Percentiles rank a stretch among this genome's conserved stretches.
These are phyloP conservation scores for Dactylellina leptospora DNA, from an alignment of 2,329 filamentous ascomycete species.

Conservation along the genomic window DNA sequence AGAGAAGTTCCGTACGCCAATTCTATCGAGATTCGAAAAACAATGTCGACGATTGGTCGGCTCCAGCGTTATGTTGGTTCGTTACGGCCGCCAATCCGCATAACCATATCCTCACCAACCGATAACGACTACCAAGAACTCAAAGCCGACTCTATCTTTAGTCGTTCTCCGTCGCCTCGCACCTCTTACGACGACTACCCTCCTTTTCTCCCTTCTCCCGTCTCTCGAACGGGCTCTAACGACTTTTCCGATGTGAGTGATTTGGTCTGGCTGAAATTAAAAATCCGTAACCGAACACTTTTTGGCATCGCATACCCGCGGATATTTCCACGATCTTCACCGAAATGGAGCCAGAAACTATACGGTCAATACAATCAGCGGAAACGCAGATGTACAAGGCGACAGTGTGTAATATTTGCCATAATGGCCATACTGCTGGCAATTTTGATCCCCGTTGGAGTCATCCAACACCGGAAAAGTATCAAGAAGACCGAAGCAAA, in stretches of 20 bases:
- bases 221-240: slow-evolving; percentile 36
- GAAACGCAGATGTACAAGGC: slow-evolving; percentile 47
- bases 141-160: slow-evolving; percentile 32
- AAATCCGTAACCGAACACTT: slow-evolving; percentile 36
- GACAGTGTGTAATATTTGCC: slow-evolving; percentile 26
- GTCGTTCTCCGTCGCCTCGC: slow-evolving; percentile 32
- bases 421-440: slow-evolving; percentile 22
- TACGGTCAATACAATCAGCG: slow-evolving; percentile 18
- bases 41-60: slow-evolving; percentile 49
- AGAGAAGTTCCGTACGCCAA: slow-evolving; percentile 4
- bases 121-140: slow-evolving; percentile 51
- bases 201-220: slow-evolving; percentile 28
- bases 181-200: slow-evolving; percentile 45
- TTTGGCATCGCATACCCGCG: slow-evolving; percentile 34
- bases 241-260: slow-evolving; percentile 39
- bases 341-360: slow-evolving; percentile 21
- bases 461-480: neutral
- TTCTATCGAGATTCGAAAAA: slow-evolving; percentile 7
- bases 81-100: slow-evolving; percentile 42
- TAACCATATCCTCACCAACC: slow-evolving; percentile 32
- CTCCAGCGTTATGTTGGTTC: slow-evolving; percentile 36
- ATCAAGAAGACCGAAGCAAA: neutral
- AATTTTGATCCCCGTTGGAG: slow-evolving; percentile 22
- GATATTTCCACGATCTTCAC: slow-evolving; percentile 22
- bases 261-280: slow-evolving; percentile 39